A percentile compares a stretch with the other conserved stretches of the same genome.
These are phyloP conservation scores for Capsicum pubescens DNA, from an alignment of 257 asterid species.

Conservation along the genomic window DNA sequence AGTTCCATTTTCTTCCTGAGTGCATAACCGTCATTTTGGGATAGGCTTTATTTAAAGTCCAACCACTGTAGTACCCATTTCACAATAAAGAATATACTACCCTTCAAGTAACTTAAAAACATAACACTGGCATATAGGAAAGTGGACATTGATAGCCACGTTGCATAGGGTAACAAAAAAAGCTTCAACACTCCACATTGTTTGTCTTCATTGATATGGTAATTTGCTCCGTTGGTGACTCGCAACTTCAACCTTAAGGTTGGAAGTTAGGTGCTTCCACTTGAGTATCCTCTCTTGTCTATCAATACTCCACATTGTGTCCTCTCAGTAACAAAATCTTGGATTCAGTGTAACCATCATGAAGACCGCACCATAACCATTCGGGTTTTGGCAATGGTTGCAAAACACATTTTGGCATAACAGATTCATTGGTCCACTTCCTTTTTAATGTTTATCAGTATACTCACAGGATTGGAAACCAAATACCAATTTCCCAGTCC, in stretches of 20 bases:
- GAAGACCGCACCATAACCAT: neutral
- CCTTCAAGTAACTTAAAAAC: neutral
- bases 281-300: neutral
- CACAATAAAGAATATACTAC: neutral
- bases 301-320: neutral
- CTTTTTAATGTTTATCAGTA: slow-evolving; percentile 16
- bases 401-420: neutral
- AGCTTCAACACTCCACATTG: neutral
- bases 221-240: neutral
- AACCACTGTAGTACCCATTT: neutral
- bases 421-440: neutral
- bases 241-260: neutral
- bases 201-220: neutral
- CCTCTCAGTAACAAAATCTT: neutral
- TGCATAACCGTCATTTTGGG: neutral
- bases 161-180: slow-evolving; percentile 7
- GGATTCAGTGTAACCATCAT: neutral
- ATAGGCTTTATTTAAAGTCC: neutral
- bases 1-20: neutral
- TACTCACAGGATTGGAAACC: neutral
- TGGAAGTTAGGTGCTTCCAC: slow-evolving; percentile 9
- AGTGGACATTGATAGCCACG: neutral
- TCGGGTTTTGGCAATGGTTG: neutral
- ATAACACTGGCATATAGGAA: neutral
- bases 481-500: neutral